These are phyloP conservation scores for Hanseniaspora taiwanica DNA, from an alignment of 805 yeast species.

Conservation along the genomic window DNA sequence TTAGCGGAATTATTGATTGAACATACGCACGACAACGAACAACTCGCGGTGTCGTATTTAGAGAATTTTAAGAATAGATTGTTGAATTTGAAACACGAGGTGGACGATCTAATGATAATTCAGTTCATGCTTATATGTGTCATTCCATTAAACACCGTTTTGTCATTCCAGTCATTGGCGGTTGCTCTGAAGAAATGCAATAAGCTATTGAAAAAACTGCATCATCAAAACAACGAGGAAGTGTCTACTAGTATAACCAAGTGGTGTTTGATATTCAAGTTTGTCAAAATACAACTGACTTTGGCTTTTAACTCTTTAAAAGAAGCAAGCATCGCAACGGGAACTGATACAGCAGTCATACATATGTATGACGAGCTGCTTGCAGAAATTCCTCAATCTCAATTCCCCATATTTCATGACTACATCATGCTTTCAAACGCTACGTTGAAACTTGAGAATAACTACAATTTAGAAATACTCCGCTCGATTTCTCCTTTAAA, in stretches of 20 bases:
- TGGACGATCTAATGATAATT: constrained; percentile 13
- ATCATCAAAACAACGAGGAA: no score
- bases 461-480: not conserved
- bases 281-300: constrained; percentile 9
- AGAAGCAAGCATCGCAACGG: no score
- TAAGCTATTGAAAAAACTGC: constrained; percentile 9
- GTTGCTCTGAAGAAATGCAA: constrained; percentile 17
- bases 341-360: not conserved
- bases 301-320: not conserved
- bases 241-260: no score
- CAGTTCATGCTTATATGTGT: constrained; percentile 13
- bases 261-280: constrained; percentile 14
- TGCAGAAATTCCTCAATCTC: constrained; percentile 2
- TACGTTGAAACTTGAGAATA: not conserved
- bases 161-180: not conserved
- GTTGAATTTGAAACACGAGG: constrained; percentile 9
- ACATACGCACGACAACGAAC: constrained; percentile 16
- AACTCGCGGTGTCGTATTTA: constrained; percentile 18
- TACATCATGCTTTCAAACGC: not conserved
- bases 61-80: constrained; percentile 14
- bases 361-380: constrained; percentile 1
- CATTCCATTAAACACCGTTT: constrained; percentile 2
- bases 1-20: constrained; percentile 17
- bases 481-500: not conserved
- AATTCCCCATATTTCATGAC: not conserved